Conservation (phyloP, 345 rosid genomes). For the Moringa oleifera region DNA sequence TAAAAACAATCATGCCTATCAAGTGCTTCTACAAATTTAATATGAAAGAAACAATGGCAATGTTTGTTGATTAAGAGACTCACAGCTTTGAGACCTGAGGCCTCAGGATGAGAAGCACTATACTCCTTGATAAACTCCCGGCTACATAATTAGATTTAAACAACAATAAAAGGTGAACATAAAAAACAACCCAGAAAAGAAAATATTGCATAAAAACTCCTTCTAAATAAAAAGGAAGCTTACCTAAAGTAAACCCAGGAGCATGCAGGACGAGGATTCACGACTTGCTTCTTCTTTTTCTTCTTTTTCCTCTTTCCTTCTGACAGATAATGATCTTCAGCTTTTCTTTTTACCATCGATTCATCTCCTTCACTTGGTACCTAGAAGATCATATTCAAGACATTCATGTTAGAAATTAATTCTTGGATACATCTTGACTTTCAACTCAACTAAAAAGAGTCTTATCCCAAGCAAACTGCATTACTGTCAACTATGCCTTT, state of each 20-base stretch:
- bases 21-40: constrained; percentile 2
- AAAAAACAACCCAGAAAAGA: neutral
- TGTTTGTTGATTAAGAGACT: constrained; percentile 9
- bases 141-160: constrained; percentile 19
- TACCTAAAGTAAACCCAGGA: constrained; percentile 51
- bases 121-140: constrained; percentile 45
- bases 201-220: neutral
- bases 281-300: constrained; percentile 29
- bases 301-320: constrained; percentile 33
- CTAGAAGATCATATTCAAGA: constrained; percentile 11
- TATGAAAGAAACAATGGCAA: neutral
- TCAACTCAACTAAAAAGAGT: neutral
- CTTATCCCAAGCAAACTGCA: too few species aligned
- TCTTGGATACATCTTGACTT: neutral
- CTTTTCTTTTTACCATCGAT: constrained; percentile 13
- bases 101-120: constrained; percentile 44
- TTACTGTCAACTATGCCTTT: too few species aligned
- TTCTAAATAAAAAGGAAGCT: neutral
- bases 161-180: constrained; percentile 11
- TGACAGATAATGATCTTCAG: constrained; percentile 18
- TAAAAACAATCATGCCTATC: constrained; percentile 1
- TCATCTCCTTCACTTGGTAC: constrained; percentile 32
- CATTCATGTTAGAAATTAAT: neutral
- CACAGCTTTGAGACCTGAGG: constrained; percentile 46
- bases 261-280: constrained; percentile 42